These are phyloP conservation scores for Fusarium verrucosum DNA, from an alignment of 2,329 filamentous ascomycete species.

Conservation along the genomic window DNA sequence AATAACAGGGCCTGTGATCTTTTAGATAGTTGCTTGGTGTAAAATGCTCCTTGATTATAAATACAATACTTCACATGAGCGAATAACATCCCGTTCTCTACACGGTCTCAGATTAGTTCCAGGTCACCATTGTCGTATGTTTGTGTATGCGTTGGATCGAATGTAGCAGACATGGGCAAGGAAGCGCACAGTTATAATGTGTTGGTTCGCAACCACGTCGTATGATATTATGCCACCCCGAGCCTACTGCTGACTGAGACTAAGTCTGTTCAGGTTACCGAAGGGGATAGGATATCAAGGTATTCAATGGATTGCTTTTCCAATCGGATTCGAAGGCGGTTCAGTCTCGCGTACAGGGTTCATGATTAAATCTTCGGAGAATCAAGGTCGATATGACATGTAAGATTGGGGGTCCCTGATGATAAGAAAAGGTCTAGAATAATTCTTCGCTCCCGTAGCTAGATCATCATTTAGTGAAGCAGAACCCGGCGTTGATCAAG, in stretches of 20 bases:
- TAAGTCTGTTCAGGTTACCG: not conserved
- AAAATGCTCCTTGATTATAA: not conserved
- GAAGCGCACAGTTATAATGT: not conserved
- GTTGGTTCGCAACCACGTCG: not conserved
- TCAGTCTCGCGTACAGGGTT: not conserved
- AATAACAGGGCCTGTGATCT: not conserved
- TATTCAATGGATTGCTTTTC: not conserved
- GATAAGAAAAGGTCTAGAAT: not conserved
- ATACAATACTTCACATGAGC: not conserved
- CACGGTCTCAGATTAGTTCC: not conserved
- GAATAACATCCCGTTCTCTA: not conserved
- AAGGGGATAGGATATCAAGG: not conserved
- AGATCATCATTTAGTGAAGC: not conserved
- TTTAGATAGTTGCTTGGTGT: not conserved
- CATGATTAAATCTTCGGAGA: not conserved
- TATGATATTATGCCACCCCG: not conserved
- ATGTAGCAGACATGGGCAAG: not conserved
- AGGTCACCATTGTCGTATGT: not conserved
- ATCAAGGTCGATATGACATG: constrained; percentile 1
- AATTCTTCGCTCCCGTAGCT: not conserved
- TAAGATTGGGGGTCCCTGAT: not conserved
- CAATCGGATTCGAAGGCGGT: not conserved
- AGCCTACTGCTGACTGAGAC: not conserved
- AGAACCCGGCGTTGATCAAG: not conserved
- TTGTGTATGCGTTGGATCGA: not conserved